phyloP scores from a whole-genome alignment of 805 yeast genomes.

The Wickerhamiella hasegawae region DNA sequence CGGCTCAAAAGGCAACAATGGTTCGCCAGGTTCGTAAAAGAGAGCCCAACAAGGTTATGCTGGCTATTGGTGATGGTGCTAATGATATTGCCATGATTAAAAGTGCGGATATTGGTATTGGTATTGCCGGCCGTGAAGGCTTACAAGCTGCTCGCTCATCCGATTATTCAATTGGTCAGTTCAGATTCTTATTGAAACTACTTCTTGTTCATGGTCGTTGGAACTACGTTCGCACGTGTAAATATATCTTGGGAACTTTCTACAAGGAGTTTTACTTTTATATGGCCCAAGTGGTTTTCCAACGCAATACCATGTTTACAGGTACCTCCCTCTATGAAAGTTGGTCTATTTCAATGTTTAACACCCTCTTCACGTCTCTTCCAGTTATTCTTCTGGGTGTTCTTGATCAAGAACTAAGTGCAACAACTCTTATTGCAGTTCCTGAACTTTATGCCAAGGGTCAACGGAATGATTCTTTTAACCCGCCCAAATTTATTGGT shows the following conservation, averaged over 20 bases:
- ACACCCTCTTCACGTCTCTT: slow-evolving; percentile 83
- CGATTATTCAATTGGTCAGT: slow-evolving; percentile 91
- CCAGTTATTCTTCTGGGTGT: slow-evolving; percentile 90
- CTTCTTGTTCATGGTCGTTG: slow-evolving; percentile 90
- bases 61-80: slow-evolving; percentile 98
- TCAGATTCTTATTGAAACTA: slow-evolving; percentile 65
- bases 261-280: slow-evolving; percentile 88
- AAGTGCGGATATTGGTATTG: slow-evolving; percentile 94
- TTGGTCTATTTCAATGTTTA: slow-evolving; percentile 95
- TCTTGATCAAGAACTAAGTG: slow-evolving; percentile 79
- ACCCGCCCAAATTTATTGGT: slow-evolving; percentile 44
- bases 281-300: slow-evolving; percentile 75
- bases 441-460: slow-evolving; percentile 82
- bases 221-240: slow-evolving; percentile 81
- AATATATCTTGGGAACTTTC: slow-evolving; percentile 83
- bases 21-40: slow-evolving; percentile 65
- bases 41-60: slow-evolving; percentile 55
- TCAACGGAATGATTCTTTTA: slow-evolving; percentile 56
- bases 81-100: slow-evolving; percentile 99
- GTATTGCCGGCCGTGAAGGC: slow-evolving; percentile 95
- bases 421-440: slow-evolving; percentile 75
- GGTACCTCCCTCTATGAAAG: slow-evolving; percentile 89
- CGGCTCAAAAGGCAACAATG: slow-evolving; percentile 88
- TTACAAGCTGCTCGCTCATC: slow-evolving; percentile 91
- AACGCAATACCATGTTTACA: slow-evolving; percentile 71